Base-by-base conservation (phyloP, 371 early-diverging fungal species). In the Lichtheimia ramosa region DNA sequence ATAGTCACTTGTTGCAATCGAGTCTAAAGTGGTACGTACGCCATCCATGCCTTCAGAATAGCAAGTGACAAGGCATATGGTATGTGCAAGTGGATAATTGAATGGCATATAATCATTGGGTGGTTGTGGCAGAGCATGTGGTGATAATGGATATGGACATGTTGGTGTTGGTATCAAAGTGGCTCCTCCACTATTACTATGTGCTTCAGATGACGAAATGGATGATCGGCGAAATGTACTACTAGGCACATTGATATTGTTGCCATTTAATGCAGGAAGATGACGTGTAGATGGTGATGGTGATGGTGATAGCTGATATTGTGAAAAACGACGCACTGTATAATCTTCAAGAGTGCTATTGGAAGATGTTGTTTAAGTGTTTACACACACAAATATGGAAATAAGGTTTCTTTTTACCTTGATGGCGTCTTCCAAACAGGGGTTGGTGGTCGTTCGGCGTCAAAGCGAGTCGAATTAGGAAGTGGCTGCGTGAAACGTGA, bases 41-140 rank as follows among this genome's bases (percentile, higher is more conserved):
- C 95, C 94, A 48, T 91, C 91, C 64, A 84, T 84, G 51, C 95
- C 92, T 76, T 97, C 98, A 7, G 94, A 93, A 71, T 98, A 98
- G 64, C 93, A 92, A 1, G 96, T 95, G 2, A 92, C 90, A 25
- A 92, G 70, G 43, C 88, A 81, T 55, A 92, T 77, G n/a, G 91
- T 89, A 68, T 91, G 86, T 5, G 89, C 86, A 24, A 89, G 70
- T 6, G 83, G 79, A 61, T 87, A 89, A 62, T 89, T 78, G 64
- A 82, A 91, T 4, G 89, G 90, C 77, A 81, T 77, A 53, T 74
- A 84, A 28, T 74, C 75, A 0, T 68, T 64, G 4, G 80, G 71
- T 2, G 88, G 84, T 25, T 82, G 83, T 24, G 63, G 61, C 3
- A 82, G 48, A 0, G 58, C 70, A 58, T 74, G 58, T 4, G 62